These are phyloP conservation scores for Termitomyces heimii DNA, from an alignment of 768 basidiomycete species.

Conservation along the genomic window DNA sequence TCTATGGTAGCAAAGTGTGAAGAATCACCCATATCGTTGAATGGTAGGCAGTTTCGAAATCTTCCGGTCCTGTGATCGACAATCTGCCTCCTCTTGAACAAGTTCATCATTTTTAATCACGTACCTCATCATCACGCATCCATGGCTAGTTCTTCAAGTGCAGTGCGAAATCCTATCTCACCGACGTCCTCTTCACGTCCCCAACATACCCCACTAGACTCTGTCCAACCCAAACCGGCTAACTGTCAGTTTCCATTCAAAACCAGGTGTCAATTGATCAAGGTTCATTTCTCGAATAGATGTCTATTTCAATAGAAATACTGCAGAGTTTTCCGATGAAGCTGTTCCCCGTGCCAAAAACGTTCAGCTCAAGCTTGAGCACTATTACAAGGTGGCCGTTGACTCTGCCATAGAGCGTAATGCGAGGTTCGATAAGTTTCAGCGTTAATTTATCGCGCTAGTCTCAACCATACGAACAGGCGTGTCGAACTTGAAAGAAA, in stretches of 20 bases:
- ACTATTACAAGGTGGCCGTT: constrained; percentile 95
- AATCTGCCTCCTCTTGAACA: neutral
- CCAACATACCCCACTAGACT: constrained; percentile 6
- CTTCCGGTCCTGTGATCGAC: too few species aligned
- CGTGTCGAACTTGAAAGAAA: constrained; percentile 84
- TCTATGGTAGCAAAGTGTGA: too few species aligned
- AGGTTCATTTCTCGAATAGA: constrained; percentile 40
- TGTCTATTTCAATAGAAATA: constrained; percentile 87
- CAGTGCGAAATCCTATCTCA: constrained; percentile 8
- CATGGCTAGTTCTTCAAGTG: constrained; percentile 12
- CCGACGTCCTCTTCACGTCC: constrained; percentile 12
- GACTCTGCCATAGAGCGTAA: constrained; percentile 94
- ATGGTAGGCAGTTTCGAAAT: too few species aligned
- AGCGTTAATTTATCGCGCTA: neutral
- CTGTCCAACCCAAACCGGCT: constrained; percentile 16
- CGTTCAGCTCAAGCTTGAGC: constrained; percentile 93
- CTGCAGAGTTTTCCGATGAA: constrained; percentile 71
- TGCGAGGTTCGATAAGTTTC: constrained; percentile 51
- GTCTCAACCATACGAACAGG: constrained; percentile 31
- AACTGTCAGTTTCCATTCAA: constrained; percentile 24
- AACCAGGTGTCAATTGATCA: neutral
- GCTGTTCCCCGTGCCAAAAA: constrained; percentile 80
- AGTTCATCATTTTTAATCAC: neutral
- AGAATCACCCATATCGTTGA: too few species aligned
- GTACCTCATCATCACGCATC: neutral